These are phyloP conservation scores for Fusarium sp. DNA, from an alignment of 2,329 filamentous ascomycete genomes.

Conservation along the genomic window DNA sequence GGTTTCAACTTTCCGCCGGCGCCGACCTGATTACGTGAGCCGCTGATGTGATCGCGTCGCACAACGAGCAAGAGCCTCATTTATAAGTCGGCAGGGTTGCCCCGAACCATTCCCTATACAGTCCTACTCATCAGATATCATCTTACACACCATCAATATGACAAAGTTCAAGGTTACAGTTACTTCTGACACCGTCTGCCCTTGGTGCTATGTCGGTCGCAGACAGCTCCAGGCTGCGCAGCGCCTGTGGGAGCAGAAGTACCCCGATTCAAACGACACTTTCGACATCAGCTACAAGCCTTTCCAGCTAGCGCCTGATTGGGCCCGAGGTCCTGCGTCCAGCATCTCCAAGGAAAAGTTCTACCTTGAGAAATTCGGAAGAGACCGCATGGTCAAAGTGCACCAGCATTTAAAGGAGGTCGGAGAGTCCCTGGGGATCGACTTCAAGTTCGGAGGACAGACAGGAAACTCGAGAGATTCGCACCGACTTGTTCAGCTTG, in stretches of 20 bases:
- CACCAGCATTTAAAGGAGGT: constrained; percentile 42
- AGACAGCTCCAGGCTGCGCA: constrained; percentile 57
- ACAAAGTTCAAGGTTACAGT: constrained; percentile 59
- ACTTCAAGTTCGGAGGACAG: constrained; percentile 67
- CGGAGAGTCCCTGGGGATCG: constrained; percentile 50
- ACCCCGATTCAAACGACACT: constrained; percentile 64
- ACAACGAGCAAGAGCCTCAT: neutral
- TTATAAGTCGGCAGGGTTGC: constrained; percentile 10
- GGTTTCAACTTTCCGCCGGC: constrained; percentile 1
- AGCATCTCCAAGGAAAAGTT: constrained; percentile 50
- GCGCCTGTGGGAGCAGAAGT: constrained; percentile 48
- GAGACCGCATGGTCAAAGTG: constrained; percentile 59
- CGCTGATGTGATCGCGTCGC: constrained; percentile 18
- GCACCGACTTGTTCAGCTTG: constrained; percentile 66
- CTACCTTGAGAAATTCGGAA: constrained; percentile 65
- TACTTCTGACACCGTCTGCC: constrained; percentile 60
- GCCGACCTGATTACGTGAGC: constrained; percentile 28
- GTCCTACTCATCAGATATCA: neutral
- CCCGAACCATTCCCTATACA: neutral
- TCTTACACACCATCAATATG: constrained; percentile 57
- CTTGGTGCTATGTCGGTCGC: constrained; percentile 61
- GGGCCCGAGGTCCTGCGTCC: constrained; percentile 41
- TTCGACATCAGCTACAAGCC: constrained; percentile 58
- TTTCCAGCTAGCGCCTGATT: constrained; percentile 53
- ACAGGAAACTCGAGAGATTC: constrained; percentile 82